Base-by-base conservation (phyloP, 2,329 filamentous ascomycete species). In the Penicillium sp. region DNA sequence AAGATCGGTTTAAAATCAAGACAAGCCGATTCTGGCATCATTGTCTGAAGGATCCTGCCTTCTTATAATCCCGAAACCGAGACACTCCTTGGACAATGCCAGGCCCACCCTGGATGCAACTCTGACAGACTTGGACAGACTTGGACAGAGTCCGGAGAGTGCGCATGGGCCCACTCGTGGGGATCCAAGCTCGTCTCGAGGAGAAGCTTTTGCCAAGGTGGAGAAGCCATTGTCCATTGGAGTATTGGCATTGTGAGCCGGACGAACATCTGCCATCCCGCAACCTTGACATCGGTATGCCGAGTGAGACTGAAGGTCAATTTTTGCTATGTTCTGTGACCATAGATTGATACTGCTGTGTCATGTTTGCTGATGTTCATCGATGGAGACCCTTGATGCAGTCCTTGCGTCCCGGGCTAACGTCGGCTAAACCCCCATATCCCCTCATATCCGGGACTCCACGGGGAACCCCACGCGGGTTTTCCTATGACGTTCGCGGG, bases 341-440 rank as follows among this genome's bases (percentile, higher is more conserved):
- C 29, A 31, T 31, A 31, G 10, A 34, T 34, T 13, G 4, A 34
- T 13, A 5, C 11, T 34, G 32, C 32, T 34, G 32, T 39, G 5
- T 16, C 8, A 13, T 13, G 9, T 6, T 38, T 5, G 2, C 5
- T 38, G 36, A 38, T 38, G 7, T n/a, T 38, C 14, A 16, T 14
- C n/a, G 4, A 38, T 14, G 36, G 36, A 14, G 36, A 22, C 22
- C 38, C 40, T 14, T 13, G 32, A n/a, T 43, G 36, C 38, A 39
- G 27, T 49, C 16, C 22, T 21, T 29, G 31, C 9, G 22, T 36
- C n/a, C 22, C 55, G 55, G 55, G 2, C n/a, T 32, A 54, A 54
- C 55, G 50, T 57, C 55, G 55, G 55, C 47, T 57, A 52, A 51
- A 54, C 40, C 50, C 55, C 47, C 54, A 49, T 24, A 44, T 44